Base-by-base conservation (phyloP, 2,329 filamentous ascomycete species). In the Sordariomycetes sp. region DNA sequence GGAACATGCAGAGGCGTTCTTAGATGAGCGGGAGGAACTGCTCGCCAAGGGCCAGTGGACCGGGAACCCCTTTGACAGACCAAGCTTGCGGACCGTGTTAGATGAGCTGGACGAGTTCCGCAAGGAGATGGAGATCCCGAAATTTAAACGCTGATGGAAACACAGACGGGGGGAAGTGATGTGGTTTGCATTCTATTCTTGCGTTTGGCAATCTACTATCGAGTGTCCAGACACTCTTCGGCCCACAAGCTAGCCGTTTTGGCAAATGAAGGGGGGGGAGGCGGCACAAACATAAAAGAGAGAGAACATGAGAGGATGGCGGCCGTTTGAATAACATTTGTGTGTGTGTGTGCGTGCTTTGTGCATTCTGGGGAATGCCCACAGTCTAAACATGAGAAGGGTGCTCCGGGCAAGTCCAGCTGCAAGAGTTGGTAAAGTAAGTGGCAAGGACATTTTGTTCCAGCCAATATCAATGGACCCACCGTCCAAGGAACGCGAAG, bases 41-140 rank as follows among this genome's bases (percentile, higher is more conserved):
- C 66, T 69, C 61, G 69, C 68, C 59, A 62, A 59, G 6, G 76
- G 76, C 2, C 63, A 66, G 52, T 80, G 77, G 77, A 69, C 73
- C 22, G 73, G 73, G 53, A 81, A 81, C 60, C 74, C 73, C 60
- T 81, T 74, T 61, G 65, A 70, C 32, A 69, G 79, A 7, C 78
- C 78, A 1, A 74, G 62, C 10, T 62, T 81, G 52, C 66, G 64
- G 45, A 70, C 80, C 59, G 75, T 80, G 39, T 61, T 64, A 34
- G 58, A 65, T 15, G 65, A 66, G 15, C 62, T 72, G 8, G 59
- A 64, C 42, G 60, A 61, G 4, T 72, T 60, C 55, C 32, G 36
- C 17, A 22, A 55, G 12, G 39, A 58, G 15, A 32, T 57, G 50
- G 55, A 50, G 20, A 36, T 57, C 22, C 7, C 35, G 10, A 34